Percentiles rank a stretch among this genome's conserved stretches.
Conservation (phyloP, 306 rosid genomes). For the Medicago truncatula region DNA sequence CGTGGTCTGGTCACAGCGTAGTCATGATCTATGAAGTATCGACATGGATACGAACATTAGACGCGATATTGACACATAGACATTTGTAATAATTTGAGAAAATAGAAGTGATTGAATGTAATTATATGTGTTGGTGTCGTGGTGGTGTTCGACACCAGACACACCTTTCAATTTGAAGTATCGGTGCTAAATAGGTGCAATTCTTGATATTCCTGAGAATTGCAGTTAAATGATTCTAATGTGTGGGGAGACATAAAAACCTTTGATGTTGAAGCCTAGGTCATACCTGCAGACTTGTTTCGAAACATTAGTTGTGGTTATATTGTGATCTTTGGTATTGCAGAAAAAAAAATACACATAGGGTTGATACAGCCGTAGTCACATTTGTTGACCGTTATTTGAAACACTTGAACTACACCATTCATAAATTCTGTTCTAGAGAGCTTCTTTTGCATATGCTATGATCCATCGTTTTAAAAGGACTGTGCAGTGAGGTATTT, state of each 20-base stretch:
- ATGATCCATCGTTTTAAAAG: too few relatives aligned
- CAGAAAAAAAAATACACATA: too few relatives aligned
- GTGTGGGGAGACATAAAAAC: background rate
- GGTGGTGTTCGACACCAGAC: background rate
- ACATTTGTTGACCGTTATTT: too few relatives aligned
- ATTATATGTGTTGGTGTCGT: background rate
- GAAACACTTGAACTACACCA: too few relatives aligned
- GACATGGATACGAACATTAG: background rate
- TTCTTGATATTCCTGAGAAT: background rate
- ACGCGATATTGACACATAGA: background rate
- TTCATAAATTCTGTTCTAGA: too few relatives aligned
- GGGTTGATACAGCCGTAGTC: too few relatives aligned
- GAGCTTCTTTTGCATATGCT: too few relatives aligned
- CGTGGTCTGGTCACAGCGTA: background rate
- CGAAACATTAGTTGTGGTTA: background rate
- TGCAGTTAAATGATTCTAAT: background rate
- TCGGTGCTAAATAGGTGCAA: background rate
- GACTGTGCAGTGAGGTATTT: too few relatives aligned
- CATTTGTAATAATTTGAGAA: background rate
- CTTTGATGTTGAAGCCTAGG: background rate
- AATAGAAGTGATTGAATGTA: background rate
- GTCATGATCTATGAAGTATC: background rate
- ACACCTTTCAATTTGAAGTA: background rate
- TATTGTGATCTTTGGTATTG: background rate
- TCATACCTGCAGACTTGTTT: background rate